These are phyloP conservation scores for Mitragyna speciosa DNA, from an alignment of 257 asterid species.

Conservation along the genomic window DNA sequence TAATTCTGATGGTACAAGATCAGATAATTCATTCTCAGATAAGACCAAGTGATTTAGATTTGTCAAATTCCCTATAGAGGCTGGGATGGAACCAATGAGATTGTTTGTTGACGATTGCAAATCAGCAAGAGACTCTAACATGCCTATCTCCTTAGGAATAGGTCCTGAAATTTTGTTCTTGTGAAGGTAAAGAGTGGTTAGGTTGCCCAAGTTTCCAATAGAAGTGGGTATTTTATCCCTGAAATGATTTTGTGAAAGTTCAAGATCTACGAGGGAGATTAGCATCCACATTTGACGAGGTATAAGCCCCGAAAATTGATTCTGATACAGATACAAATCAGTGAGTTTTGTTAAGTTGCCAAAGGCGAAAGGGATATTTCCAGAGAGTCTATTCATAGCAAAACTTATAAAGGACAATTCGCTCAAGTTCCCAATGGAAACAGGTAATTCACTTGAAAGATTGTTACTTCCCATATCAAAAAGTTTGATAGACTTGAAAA, in stretches of 20 bases:
- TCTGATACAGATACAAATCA: neutral
- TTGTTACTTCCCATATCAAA: neutral
- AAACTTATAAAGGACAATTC: neutral
- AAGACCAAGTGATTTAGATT: constrained; percentile 5
- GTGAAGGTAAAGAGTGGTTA: neutral
- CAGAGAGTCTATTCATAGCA: neutral
- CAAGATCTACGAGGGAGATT: neutral
- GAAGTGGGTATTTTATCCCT: constrained; percentile 18
- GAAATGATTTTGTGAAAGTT: neutral
- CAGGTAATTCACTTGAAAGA: constrained; percentile 15
- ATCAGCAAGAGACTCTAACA: constrained; percentile 14
- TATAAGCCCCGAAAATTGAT: neutral
- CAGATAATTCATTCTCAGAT: neutral
- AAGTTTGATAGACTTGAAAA: neutral
- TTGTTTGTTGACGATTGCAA: constrained; percentile 24
- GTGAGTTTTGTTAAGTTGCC: constrained; percentile 18
- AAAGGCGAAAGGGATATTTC: constrained; percentile 3
- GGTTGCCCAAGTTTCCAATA: constrained; percentile 10
- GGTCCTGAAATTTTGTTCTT: neutral
- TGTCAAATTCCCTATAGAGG: constrained; percentile 30
- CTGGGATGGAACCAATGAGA: constrained; percentile 27
- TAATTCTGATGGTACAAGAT: too few relatives aligned
- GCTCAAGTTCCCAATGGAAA: constrained; percentile 14
- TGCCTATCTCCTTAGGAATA: constrained; percentile 21
- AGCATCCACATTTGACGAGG: constrained; percentile 16